Evolutionary conservation across 257 asterid genomes (phyloP).

Genomic region (Salvia splendens): DNA sequence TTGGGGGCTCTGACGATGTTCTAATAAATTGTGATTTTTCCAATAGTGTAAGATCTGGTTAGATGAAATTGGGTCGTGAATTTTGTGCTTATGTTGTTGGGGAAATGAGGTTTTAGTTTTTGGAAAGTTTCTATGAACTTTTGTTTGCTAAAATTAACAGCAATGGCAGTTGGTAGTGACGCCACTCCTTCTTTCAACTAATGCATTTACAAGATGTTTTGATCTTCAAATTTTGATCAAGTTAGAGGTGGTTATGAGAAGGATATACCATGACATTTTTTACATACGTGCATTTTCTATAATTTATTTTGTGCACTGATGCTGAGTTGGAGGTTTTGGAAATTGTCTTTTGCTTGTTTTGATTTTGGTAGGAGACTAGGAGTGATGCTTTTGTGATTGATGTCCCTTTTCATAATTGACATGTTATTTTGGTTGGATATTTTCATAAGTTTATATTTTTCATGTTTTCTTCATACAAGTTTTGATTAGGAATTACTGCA

Average conservation of each 20-base stretch:
- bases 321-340: background rate
- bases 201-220: slow-evolving; percentile 1
- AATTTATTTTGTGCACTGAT: background rate
- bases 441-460: background rate
- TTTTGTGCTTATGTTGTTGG: slow-evolving; percentile 12
- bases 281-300: background rate
- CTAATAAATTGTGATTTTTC: slow-evolving; percentile 13
- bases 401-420: background rate
- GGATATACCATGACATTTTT: background rate
- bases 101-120: background rate
- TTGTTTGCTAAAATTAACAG: background rate
- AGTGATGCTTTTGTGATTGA: background rate
- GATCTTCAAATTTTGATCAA: slow-evolving; percentile 13
- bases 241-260: slow-evolving; percentile 5
- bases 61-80: slow-evolving; percentile 23
- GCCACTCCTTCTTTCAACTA: background rate
- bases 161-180: background rate
- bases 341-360: background rate
- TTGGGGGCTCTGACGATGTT: slow-evolving; percentile 18
- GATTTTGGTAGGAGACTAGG: background rate
- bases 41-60: slow-evolving; percentile 25
- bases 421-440: slow-evolving; percentile 12
- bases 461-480: background rate
- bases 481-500: slow-evolving; percentile 11
- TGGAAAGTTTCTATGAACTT: slow-evolving; percentile 19